Conservation (phyloP, 306 rosid species). For the Quercus cerris region DNA sequence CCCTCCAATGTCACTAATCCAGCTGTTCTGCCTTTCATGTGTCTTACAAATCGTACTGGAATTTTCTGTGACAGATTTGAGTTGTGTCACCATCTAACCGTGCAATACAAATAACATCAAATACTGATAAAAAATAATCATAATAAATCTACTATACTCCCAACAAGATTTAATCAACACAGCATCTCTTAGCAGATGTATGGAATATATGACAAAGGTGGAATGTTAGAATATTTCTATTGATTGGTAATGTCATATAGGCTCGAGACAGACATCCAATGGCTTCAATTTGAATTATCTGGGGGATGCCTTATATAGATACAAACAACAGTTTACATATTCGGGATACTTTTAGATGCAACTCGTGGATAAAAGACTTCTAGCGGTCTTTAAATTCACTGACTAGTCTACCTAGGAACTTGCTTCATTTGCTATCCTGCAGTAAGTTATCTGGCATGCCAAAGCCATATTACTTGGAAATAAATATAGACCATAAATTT, state of each 20-base stretch:
- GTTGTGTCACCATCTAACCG: slow-evolving; percentile 20
- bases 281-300: too few relatives aligned
- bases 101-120: slow-evolving; percentile 6
- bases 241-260: too few relatives aligned
- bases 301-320: not conserved
- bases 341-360: not conserved
- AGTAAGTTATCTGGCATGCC: not conserved
- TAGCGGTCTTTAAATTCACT: not conserved
- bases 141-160: not conserved
- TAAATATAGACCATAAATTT: too few relatives aligned
- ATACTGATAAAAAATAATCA: slow-evolving; percentile 1
- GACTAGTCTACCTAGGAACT: not conserved
- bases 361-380: not conserved
- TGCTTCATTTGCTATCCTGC: not conserved
- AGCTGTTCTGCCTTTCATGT: slow-evolving; percentile 53
- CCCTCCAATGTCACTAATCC: slow-evolving; percentile 64
- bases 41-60: slow-evolving; percentile 53
- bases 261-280: too few relatives aligned
- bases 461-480: not conserved
- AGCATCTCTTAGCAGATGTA: not conserved
- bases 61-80: slow-evolving; percentile 59
- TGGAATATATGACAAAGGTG: too few relatives aligned
- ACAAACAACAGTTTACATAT: not conserved
- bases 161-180: not conserved
- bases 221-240: too few relatives aligned